Conservation (phyloP, 306 rosid genomes). For the Prunus dulcis region DNA sequence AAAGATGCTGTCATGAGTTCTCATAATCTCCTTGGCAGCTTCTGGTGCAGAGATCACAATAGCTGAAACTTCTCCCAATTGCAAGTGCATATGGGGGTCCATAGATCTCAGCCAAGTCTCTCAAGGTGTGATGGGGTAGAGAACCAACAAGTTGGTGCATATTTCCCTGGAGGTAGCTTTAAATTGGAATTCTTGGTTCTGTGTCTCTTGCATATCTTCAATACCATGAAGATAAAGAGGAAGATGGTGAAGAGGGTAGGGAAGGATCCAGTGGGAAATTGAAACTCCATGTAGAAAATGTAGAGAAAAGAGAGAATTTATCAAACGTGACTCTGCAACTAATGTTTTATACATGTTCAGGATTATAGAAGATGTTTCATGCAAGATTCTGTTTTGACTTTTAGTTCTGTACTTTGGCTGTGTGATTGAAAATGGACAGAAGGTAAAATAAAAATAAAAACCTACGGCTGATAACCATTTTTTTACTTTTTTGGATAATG, state of each 20-base stretch:
- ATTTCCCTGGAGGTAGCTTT: constrained; percentile 16
- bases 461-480: too few relatives aligned
- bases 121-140: background rate
- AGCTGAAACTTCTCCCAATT: constrained; percentile 32
- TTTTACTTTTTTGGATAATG: too few relatives aligned
- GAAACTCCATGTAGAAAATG: constrained; percentile 12
- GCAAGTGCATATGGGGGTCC: constrained; percentile 44
- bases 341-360: background rate
- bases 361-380: background rate
- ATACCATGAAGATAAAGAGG: background rate
- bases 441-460: too few relatives aligned
- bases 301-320: background rate
- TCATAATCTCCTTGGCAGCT: constrained; percentile 32
- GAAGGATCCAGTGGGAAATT: background rate
- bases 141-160: constrained; percentile 14
- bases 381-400: too few relatives aligned
- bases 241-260: background rate
- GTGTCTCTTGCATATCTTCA: background rate
- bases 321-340: background rate
- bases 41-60: constrained; percentile 42
- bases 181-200: background rate
- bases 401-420: background rate
- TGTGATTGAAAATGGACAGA: too few relatives aligned
- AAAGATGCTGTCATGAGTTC: constrained; percentile 36
- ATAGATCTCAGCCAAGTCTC: constrained; percentile 21